Base-by-base conservation (phyloP, 2,329 filamentous ascomycete species). In the Clonostachys chloroleuca region DNA sequence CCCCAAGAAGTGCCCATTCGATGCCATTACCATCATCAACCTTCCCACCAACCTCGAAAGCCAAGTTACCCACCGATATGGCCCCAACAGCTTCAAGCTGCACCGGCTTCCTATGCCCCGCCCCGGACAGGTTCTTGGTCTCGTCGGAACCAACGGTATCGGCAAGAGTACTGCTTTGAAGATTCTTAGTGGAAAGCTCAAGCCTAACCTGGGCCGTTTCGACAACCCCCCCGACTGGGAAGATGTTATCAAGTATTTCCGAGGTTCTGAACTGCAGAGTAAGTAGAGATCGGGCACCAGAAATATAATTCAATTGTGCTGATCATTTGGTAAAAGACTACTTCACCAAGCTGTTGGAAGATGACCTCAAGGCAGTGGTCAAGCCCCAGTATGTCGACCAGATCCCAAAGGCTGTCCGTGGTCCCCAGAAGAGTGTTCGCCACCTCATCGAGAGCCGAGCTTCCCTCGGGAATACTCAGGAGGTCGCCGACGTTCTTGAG, bases 371-470 rank as follows among this genome's bases (percentile, higher is more conserved):
- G 78, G 92, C 95, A 51, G 89, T 99, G 49, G 92, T 97, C 59
- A 99, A 99, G 80, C 94, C 94, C 49, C 95, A 99, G 74, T 96
- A 99, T 76, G 94, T 99, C 60, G 94, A 99, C 61, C 94, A 97
- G 73, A 92, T 99, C 55, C 94, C 94, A 51, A 90, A 87, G 68
- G 92, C 94, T 40, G 87, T 99, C 62, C 91, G 87, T 64, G 85
- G 86, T 17, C 74, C 87, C 40, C 79, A 92, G 58, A 91, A 91
- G 73, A 82, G 81, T 24, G 95, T 99, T 47, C 81, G 84, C 56
- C 77, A 77, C 50, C 80, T 97, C 53, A 85, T 99, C 55, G 81
- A 89, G 63, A 80, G 83, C 58, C 86, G 90, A 54, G 74, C 81
- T 50, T 82, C 90, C 53, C 82, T 95, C 67, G 83, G 81, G 49